These are phyloP conservation scores for Acanthamoeba culbertsoni DNA, from an alignment of 208 protist genomes.

Conservation along the genomic window DNA sequence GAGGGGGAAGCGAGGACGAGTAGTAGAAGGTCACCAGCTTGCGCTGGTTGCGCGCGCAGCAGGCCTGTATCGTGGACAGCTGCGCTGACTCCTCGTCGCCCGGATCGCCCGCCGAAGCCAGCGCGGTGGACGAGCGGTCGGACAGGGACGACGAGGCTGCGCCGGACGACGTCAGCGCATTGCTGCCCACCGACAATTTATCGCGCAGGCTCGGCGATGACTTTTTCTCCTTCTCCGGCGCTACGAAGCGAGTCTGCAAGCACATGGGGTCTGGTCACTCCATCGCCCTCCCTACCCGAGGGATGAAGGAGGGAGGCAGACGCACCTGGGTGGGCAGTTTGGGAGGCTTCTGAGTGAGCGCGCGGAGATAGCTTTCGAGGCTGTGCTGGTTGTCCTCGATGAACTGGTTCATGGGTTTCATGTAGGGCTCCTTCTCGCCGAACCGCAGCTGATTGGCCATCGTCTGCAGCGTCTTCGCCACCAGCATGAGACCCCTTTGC, in stretches of 20 bases:
- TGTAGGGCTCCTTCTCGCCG: slow-evolving; percentile 55
- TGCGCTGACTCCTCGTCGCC: not conserved
- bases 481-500: not conserved
- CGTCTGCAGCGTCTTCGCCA: slow-evolving; percentile 46
- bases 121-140: not conserved
- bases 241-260: not conserved
- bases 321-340: not conserved
- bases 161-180: not conserved
- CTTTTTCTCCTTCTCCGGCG: slow-evolving; percentile 8
- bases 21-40: slow-evolving; percentile 1
- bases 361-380: not conserved
- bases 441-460: slow-evolving; percentile 51
- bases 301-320: not conserved
- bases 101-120: not conserved
- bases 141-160: not conserved
- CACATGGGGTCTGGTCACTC: not conserved
- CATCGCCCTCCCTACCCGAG: not conserved
- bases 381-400: slow-evolving; percentile 32
- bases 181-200: not conserved
- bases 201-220: not conserved
- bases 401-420: slow-evolving; percentile 60
- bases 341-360: slow-evolving; percentile 32
- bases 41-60: slow-evolving; percentile 11
- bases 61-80: not conserved
- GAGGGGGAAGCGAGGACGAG: not conserved